Percentiles rank a stretch among this genome's conserved stretches.
These are phyloP conservation scores for Fusarium duplospermum DNA, from an alignment of 2,329 filamentous ascomycete species.

Conservation along the genomic window DNA sequence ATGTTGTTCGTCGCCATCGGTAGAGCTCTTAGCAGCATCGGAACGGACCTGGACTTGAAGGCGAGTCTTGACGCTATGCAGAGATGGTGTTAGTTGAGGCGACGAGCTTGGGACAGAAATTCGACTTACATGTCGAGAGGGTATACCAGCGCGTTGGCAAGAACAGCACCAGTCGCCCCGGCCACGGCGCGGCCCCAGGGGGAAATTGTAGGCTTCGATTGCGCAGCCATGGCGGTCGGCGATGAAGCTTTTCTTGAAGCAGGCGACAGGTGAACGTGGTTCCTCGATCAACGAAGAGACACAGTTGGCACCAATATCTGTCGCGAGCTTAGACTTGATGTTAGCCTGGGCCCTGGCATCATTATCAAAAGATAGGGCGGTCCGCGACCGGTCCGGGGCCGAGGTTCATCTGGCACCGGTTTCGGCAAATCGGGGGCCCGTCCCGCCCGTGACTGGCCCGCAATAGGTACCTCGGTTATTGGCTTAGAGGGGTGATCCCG, in stretches of 20 bases:
- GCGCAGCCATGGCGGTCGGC: conserved; percentile 59
- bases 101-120: background rate
- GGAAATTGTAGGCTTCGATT: conserved; percentile 79
- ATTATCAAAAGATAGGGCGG: conserved; percentile 37
- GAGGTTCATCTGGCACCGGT: conserved; percentile 42
- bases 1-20: conserved; percentile 66
- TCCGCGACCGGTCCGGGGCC: conserved; percentile 37
- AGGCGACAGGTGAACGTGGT: background rate
- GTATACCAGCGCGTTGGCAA: conserved; percentile 96
- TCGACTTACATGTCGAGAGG: conserved; percentile 89
- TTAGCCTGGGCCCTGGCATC: conserved; percentile 16
- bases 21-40: conserved; percentile 66
- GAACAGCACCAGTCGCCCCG: conserved; percentile 89
- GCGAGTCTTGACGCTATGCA: conserved; percentile 87
- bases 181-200: conserved; percentile 95
- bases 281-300: conserved; percentile 1
- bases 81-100: background rate
- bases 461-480: conserved; percentile 44
- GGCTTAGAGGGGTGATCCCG: conserved; percentile 14
- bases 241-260: background rate
- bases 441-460: conserved; percentile 40
- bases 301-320: conserved; percentile 18
- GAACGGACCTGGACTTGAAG: conserved; percentile 87
- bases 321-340: conserved; percentile 21
- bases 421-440: conserved; percentile 40